These are phyloP conservation scores for Ceratocystis cacaofunesta DNA, from an alignment of 2,329 filamentous ascomycete species.

Conservation along the genomic window DNA sequence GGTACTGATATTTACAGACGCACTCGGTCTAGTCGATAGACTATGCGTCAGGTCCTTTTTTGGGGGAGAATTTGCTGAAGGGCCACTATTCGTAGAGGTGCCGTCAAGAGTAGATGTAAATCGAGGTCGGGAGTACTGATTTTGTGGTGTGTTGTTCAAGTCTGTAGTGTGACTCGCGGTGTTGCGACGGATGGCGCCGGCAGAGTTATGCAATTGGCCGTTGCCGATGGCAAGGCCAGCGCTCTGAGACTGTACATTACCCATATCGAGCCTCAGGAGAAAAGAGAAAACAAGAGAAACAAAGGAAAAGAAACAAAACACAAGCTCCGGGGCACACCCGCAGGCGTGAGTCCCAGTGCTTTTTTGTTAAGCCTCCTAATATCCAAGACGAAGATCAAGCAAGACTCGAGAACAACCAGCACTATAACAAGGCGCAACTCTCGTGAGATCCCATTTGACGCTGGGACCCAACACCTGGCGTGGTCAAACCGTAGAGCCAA, in stretches of 20 bases:
- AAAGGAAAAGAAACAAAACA: conserved; percentile 1
- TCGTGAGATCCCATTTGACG: conserved; percentile 1
- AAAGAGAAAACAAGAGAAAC: neutral
- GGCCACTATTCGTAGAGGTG: neutral
- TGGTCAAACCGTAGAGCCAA: neutral
- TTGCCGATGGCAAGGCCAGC: neutral
- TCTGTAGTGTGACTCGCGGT: neutral
- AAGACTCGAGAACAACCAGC: neutral
- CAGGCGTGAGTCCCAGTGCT: neutral
- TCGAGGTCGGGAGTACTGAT: neutral
- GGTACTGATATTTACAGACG: neutral
- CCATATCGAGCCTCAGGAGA: neutral
- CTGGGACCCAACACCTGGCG: neutral
- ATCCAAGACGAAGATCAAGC: neutral
- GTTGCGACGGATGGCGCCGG: neutral
- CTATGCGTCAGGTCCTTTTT: neutral
- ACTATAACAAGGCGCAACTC: neutral
- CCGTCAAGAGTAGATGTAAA: neutral
- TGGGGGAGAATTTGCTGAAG: neutral
- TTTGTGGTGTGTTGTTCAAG: neutral
- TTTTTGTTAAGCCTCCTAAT: neutral
- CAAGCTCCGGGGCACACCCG: conserved; percentile 1
- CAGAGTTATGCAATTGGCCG: neutral
- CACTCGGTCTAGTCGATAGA: neutral
- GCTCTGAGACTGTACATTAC: neutral